phyloP scores from a whole-genome alignment of 257 asterid genomes.

The Voacanga thouarsii region DNA sequence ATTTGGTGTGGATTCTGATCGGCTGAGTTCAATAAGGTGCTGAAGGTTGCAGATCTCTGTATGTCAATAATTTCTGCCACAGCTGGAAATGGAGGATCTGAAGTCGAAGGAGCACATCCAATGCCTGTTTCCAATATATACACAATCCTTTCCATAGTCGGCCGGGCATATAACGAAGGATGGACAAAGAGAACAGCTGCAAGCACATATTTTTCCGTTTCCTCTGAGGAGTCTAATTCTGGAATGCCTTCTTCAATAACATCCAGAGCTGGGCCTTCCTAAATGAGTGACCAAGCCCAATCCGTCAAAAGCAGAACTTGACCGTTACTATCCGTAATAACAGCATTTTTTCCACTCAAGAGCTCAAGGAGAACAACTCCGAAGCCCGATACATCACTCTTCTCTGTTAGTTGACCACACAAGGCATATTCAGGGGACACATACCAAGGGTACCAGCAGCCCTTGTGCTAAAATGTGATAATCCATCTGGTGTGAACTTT shows the following conservation, averaged over 20 bases:
- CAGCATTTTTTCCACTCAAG: constrained; percentile 22
- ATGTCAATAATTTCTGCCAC: background rate
- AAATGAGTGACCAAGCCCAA: constrained; percentile 24
- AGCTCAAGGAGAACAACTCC: constrained; percentile 28
- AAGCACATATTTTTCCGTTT: constrained; percentile 20
- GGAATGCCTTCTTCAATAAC: constrained; percentile 12
- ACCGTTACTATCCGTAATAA: background rate
- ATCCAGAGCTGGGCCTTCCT: constrained; percentile 13
- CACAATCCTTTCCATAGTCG: constrained; percentile 20
- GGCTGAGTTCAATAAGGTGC: background rate
- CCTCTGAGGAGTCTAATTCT: constrained; percentile 9
- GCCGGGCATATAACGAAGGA: constrained; percentile 20
- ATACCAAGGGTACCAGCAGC: constrained; percentile 26
- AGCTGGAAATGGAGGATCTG: constrained; percentile 1
- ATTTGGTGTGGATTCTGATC: background rate
- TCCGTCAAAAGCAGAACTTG: constrained; percentile 9
- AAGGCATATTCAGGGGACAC: constrained; percentile 23
- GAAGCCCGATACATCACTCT: constrained; percentile 22
- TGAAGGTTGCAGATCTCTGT: background rate
- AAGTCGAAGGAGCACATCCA: background rate
- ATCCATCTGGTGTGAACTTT: constrained; percentile 24
- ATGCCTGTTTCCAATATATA: constrained; percentile 12
- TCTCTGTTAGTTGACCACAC: constrained; percentile 20
- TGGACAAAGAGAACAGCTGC: constrained; percentile 16
- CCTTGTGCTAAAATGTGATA: constrained; percentile 25